Percentiles rank a stretch among this genome's conserved stretches.
Evolutionary conservation across 2,329 filamentous ascomycete species (phyloP).

Genomic region (Apiospora rasikravindrae): DNA sequence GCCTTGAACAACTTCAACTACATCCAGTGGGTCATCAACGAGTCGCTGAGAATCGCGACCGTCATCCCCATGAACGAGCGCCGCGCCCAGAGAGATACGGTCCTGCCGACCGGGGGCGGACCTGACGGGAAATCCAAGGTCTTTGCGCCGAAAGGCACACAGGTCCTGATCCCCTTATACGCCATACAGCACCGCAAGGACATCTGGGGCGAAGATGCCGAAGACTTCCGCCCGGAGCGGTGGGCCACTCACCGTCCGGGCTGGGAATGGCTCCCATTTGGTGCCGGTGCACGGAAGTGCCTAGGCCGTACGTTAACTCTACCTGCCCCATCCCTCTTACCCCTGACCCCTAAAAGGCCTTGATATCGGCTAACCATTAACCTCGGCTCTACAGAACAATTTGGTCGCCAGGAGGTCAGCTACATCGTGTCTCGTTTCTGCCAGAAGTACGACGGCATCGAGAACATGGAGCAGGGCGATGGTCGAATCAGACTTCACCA

Average conservation of each 20-base stretch:
- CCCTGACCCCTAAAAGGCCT: background rate
- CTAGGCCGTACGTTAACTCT: slow-evolving; percentile 36
- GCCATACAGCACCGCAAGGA: slow-evolving; percentile 40
- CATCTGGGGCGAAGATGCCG: slow-evolving; percentile 40
- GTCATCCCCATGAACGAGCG: slow-evolving; percentile 38
- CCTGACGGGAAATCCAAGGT: slow-evolving; percentile 35
- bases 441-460: slow-evolving; percentile 35
- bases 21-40: slow-evolving; percentile 33
- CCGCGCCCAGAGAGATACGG: slow-evolving; percentile 33
- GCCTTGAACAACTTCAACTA: slow-evolving; percentile 28
- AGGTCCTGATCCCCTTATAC: slow-evolving; percentile 34
- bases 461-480: slow-evolving; percentile 37
- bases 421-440: slow-evolving; percentile 34
- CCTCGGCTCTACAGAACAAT: slow-evolving; percentile 29
- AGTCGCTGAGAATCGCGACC: slow-evolving; percentile 29
- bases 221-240: slow-evolving; percentile 41
- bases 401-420: slow-evolving; percentile 33
- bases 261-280: slow-evolving; percentile 41
- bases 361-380: background rate
- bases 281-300: slow-evolving; percentile 41
- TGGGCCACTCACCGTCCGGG: slow-evolving; percentile 34
- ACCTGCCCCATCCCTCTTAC: background rate
- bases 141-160: slow-evolving; percentile 34
- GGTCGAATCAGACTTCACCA: slow-evolving; percentile 33
- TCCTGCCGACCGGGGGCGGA: slow-evolving; percentile 40